phyloP scores from a whole-genome alignment of 2,329 filamentous ascomycete genomes.

The Penicillium sp. region DNA sequence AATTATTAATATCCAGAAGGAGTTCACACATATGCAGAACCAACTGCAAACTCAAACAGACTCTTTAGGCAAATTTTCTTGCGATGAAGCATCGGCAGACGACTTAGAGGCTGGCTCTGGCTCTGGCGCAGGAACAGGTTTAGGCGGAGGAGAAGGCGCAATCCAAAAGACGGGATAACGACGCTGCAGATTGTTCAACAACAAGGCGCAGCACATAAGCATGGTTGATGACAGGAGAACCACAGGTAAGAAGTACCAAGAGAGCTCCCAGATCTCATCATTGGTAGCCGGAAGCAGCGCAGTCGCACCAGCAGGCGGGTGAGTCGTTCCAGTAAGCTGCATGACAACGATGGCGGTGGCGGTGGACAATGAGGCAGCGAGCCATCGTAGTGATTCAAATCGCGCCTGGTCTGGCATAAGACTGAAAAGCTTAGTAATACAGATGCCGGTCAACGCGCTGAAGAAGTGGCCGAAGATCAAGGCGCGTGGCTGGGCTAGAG shows the following conservation, averaged over 20 bases:
- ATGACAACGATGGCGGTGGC: slow-evolving; percentile 31
- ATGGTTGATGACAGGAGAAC: slow-evolving; percentile 31
- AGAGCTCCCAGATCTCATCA: slow-evolving; percentile 28
- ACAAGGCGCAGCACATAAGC: slow-evolving; percentile 27
- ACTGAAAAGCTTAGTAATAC: slow-evolving; percentile 33
- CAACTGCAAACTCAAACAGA: slow-evolving; percentile 1
- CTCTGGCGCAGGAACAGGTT: slow-evolving; percentile 6
- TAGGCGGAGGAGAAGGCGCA: slow-evolving; percentile 18
- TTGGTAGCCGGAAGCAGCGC: slow-evolving; percentile 32
- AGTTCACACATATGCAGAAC: not conserved
- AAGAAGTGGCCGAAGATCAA: slow-evolving; percentile 36
- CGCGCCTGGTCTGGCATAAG: slow-evolving; percentile 32
- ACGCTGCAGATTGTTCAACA: slow-evolving; percentile 35
- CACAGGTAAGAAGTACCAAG: slow-evolving; percentile 35
- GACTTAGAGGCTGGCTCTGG: not conserved
- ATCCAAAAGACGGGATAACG: slow-evolving; percentile 36
- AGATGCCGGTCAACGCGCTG: slow-evolving; percentile 31
- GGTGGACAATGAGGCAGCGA: slow-evolving; percentile 34
- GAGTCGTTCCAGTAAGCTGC: slow-evolving; percentile 34
- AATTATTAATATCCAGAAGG: not conserved
- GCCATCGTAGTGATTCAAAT: slow-evolving; percentile 30
- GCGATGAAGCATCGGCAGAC: not conserved
- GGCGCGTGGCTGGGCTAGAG: slow-evolving; percentile 34
- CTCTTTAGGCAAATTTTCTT: slow-evolving; percentile 2
- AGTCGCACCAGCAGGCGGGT: slow-evolving; percentile 37